Evolutionary conservation across 352 stramenopile genomes (phyloP).

Genomic region (Phytophthora pseudosyringae): DNA sequence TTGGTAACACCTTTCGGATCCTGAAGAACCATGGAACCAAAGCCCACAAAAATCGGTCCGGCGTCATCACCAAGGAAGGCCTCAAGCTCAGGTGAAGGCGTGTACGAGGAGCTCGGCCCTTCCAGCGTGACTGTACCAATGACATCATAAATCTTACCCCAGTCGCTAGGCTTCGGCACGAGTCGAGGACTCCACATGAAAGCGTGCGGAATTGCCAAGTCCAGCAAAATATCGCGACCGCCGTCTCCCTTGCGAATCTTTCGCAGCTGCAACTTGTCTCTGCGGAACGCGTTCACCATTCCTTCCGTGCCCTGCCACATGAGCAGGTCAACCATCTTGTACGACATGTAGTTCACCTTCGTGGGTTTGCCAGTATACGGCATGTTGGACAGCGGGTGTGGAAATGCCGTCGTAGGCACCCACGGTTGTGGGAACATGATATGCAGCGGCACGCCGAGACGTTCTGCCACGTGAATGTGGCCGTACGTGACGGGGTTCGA

Average conservation of each 20-base stretch:
- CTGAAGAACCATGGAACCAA: constrained; percentile 93
- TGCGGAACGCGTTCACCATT: constrained; percentile 89
- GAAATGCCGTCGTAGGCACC: constrained; percentile 89
- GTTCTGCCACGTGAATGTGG: constrained; percentile 93
- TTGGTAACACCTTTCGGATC: constrained; percentile 70
- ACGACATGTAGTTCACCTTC: constrained; percentile 83
- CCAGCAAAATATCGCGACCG: constrained; percentile 60
- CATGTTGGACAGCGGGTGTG: constrained; percentile 90
- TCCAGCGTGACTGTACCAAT: constrained; percentile 83
- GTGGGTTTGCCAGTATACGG: constrained; percentile 71
- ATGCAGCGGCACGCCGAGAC: constrained; percentile 91
- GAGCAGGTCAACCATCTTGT: constrained; percentile 88
- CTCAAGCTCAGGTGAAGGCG: constrained; percentile 57
- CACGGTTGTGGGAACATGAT: constrained; percentile 95
- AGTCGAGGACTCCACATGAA: constrained; percentile 92
- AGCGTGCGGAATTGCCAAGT: constrained; percentile 81
- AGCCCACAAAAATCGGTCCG: constrained; percentile 93
- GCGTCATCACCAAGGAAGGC: constrained; percentile 67
- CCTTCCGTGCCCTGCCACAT: constrained; percentile 69
- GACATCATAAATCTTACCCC: constrained; percentile 88
- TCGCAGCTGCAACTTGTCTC: constrained; percentile 54
- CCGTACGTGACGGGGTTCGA: constrained; percentile 94
- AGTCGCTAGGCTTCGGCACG: constrained; percentile 91
- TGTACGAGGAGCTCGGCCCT: constrained; percentile 50
- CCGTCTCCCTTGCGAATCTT: constrained; percentile 73